Evolutionary conservation across 768 basidiomycete genomes (phyloP).

Genomic region (Tylopilus sp.): DNA sequence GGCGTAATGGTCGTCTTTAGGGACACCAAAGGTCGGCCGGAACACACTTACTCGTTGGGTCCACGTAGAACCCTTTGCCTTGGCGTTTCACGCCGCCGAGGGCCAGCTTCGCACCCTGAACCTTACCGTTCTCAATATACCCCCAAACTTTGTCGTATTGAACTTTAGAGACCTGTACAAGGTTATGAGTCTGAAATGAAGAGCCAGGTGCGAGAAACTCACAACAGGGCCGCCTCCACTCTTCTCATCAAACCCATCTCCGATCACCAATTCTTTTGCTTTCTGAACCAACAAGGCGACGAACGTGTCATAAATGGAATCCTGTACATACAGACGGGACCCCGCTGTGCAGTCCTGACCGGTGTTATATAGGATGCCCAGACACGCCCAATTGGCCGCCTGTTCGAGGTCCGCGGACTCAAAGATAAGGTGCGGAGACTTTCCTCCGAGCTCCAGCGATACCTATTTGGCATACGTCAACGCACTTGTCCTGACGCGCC

Average conservation of each 20-base stretch:
- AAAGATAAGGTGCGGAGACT: conserved; percentile 87
- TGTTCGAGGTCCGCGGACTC: conserved; percentile 84
- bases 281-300: conserved; percentile 59
- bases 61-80: conserved; percentile 82
- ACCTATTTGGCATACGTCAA: conserved; percentile 42
- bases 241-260: conserved; percentile 75
- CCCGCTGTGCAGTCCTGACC: conserved; percentile 96
- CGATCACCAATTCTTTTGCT: conserved; percentile 67
- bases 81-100: conserved; percentile 79
- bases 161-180: conserved; percentile 66
- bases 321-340: conserved; percentile 86
- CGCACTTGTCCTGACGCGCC: conserved; percentile 6
- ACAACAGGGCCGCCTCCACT: conserved; percentile 84
- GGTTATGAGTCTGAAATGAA: conserved; percentile 5
- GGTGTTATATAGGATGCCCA: conserved; percentile 85
- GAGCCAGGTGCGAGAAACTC: conserved; percentile 25
- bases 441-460: conserved; percentile 92
- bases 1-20: conserved; percentile 4
- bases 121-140: conserved; percentile 85
- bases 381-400: conserved; percentile 83
- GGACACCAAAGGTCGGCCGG: conserved; percentile 2
- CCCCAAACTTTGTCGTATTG: conserved; percentile 85
- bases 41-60: conserved; percentile 73
- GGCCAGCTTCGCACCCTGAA: conserved; percentile 73
- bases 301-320: conserved; percentile 84